A percentile compares a stretch with the other conserved stretches of the same genome.
phyloP scores from a whole-genome alignment of 1,139 yeast species.

The Geotrichum siamense region DNA sequence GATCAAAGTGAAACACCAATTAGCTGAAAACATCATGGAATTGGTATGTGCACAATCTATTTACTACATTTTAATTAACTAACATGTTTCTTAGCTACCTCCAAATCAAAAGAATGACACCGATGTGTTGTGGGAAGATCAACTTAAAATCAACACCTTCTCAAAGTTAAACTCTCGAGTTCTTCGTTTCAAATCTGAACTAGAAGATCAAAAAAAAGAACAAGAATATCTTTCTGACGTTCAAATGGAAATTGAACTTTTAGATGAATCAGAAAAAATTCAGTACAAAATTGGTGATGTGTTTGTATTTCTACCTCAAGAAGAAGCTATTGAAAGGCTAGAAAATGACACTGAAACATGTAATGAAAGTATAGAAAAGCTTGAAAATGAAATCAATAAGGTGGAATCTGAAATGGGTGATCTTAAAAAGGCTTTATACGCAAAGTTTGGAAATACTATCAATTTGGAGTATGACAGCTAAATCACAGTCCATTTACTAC shows the following conservation, averaged over 20 bases:
- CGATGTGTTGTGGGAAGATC: constrained; percentile 86
- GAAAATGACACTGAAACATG: constrained; percentile 53
- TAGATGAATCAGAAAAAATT: constrained; percentile 64
- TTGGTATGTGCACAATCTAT: neutral
- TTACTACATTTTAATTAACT: too few relatives aligned
- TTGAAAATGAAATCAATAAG: constrained; percentile 44
- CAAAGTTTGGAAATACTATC: constrained; percentile 84
- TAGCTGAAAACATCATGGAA: neutral
- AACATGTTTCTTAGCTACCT: constrained; percentile 20
- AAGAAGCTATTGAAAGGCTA: constrained; percentile 56
- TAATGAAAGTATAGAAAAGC: constrained; percentile 42
- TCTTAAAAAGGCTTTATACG: constrained; percentile 69
- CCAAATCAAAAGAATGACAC: constrained; percentile 43
- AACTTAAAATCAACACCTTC: constrained; percentile 78
- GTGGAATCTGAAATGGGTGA: constrained; percentile 49
- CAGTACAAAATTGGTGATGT: constrained; percentile 60
- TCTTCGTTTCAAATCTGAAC: constrained; percentile 48
- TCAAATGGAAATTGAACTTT: constrained; percentile 71
- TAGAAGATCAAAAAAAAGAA: constrained; percentile 52
- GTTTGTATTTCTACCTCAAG: constrained; percentile 60
- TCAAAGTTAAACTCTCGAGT: constrained; percentile 71
- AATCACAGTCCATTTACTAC: neutral
- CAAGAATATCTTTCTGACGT: constrained; percentile 88
- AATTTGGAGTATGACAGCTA: constrained; percentile 51
- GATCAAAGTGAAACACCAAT: too few relatives aligned